phyloP scores from a whole-genome alignment of 2,329 filamentous ascomycete species.

The Coniochaeta sp. region DNA sequence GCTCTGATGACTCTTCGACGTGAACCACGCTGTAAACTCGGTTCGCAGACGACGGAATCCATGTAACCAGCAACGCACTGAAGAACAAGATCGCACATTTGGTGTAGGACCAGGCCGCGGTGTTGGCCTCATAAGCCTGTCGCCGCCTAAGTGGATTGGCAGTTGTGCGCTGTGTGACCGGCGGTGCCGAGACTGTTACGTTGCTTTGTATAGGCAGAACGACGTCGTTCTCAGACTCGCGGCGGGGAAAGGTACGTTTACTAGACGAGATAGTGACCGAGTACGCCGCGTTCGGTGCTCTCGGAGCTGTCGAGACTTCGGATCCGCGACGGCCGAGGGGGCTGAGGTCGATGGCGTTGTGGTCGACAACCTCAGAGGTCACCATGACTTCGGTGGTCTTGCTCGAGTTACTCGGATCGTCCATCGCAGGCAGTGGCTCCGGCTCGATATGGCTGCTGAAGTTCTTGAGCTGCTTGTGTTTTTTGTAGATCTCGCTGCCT shows the following conservation, averaged over 20 bases:
- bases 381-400: conserved; percentile 61
- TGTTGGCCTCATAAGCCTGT: conserved; percentile 45
- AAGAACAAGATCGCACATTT: conserved; percentile 68
- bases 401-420: conserved; percentile 37
- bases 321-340: conserved; percentile 20
- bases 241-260: conserved; percentile 11
- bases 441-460: conserved; percentile 40
- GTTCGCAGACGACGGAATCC: conserved; percentile 73
- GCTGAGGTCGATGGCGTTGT: conserved; percentile 23
- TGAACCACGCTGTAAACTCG: conserved; percentile 63
- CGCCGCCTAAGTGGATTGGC: conserved; percentile 21
- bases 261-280: conserved; percentile 43
- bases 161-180: conserved; percentile 10
- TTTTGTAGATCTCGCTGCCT: conserved; percentile 60
- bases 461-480: conserved; percentile 52
- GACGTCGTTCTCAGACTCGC: conserved; percentile 16
- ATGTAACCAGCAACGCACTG: conserved; percentile 62
- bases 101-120: conserved; percentile 61
- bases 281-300: conserved; percentile 26
- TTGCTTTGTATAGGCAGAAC: conserved; percentile 20
- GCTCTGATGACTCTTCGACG: conserved; percentile 37
- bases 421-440: conserved; percentile 27
- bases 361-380: conserved; percentile 38
- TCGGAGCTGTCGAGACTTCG: conserved; percentile 3
- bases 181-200: conserved; percentile 8